A percentile compares a stretch with the other conserved stretches of the same genome.
Evolutionary conservation across 495 filamentous ascomycete species (phyloP).

Genomic region (Xylaria curta): DNA sequence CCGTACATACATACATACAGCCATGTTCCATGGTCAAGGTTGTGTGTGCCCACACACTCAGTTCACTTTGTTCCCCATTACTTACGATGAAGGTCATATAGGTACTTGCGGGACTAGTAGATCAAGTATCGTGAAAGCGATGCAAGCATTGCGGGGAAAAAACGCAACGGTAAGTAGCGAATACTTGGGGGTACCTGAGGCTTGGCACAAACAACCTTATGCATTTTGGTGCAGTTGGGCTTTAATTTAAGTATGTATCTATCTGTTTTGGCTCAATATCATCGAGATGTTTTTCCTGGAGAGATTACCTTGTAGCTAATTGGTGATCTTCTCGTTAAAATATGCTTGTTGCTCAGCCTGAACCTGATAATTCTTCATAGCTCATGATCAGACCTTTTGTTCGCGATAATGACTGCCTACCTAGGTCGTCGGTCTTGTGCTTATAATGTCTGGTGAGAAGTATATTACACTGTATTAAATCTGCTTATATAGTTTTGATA

Average conservation of each 20-base stretch:
- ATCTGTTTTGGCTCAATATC: neutral
- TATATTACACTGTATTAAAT: neutral
- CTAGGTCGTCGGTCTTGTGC: neutral
- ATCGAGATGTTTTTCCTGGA: neutral
- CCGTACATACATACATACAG: constrained; percentile 6
- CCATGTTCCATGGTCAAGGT: constrained; percentile 2
- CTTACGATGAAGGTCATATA: constrained; percentile 20
- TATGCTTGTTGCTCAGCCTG: neutral
- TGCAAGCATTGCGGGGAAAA: constrained; percentile 18
- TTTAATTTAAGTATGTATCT: no score
- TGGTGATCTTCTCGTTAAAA: neutral
- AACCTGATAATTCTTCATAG: neutral
- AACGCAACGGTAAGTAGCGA: neutral
- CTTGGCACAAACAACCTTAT: constrained; percentile 7
- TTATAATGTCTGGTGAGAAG: neutral
- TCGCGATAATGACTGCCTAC: no score
- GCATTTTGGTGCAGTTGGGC: neutral
- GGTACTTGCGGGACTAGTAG: constrained; percentile 26
- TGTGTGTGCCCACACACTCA: constrained; percentile 1
- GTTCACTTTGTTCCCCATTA: constrained; percentile 18
- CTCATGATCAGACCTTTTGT: neutral
- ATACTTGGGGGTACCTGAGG: constrained; percentile 8
- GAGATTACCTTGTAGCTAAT: neutral
- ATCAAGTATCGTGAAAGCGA: constrained; percentile 23
- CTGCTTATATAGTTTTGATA: neutral